Percentiles rank a stretch among this genome's conserved stretches.
Evolutionary conservation across 2,329 filamentous ascomycete species (phyloP).

Genomic region (Mycosphaerella sp.): DNA sequence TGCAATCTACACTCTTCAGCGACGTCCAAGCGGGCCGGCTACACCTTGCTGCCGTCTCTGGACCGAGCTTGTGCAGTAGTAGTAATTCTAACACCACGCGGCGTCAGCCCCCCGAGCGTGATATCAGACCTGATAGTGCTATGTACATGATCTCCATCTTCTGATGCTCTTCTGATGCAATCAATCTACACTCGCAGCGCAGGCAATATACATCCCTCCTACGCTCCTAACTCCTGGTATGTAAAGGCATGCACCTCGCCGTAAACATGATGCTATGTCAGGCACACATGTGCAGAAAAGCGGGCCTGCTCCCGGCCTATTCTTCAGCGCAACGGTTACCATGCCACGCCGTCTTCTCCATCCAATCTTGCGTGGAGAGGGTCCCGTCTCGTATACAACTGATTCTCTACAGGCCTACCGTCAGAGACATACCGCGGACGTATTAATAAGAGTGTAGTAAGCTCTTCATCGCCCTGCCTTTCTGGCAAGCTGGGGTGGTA

Average conservation of each 20-base stretch:
- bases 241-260: neutral
- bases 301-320: neutral
- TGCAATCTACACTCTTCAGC: no score
- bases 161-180: no score
- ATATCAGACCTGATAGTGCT: no score
- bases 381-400: neutral
- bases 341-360: neutral
- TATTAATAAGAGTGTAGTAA: neutral
- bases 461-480: neutral
- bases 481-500: neutral
- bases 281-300: neutral
- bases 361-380: neutral
- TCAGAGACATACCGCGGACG: neutral
- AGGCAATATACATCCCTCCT: no score
- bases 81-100: no score
- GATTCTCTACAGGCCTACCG: neutral
- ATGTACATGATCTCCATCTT: no score
- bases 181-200: no score
- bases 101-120: no score
- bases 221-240: neutral
- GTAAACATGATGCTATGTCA: neutral
- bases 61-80: no score
- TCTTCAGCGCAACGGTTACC: neutral
- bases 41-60: no score
- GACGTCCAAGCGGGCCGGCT: no score